Evolutionary conservation across 1,139 yeast genomes (phyloP).

Genomic region (Saccharomyces hybrid): DNA sequence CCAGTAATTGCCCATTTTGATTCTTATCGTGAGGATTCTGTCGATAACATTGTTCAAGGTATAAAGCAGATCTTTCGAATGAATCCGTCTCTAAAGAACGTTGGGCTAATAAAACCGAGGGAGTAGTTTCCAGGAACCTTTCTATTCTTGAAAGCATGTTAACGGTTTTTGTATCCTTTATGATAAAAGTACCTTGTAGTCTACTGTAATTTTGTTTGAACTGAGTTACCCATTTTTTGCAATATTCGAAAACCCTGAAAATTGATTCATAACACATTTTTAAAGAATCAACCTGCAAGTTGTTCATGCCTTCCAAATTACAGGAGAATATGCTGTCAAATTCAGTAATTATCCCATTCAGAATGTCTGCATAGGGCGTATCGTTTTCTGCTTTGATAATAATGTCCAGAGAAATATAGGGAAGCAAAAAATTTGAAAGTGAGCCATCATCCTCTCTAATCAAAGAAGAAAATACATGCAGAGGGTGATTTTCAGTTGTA

Average conservation of each 20-base stretch:
- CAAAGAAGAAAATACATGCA: conserved; percentile 57
- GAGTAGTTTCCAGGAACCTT: conserved; percentile 46
- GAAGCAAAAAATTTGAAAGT: conserved; percentile 65
- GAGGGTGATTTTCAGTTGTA: conserved; percentile 45
- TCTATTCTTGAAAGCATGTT: conserved; percentile 32
- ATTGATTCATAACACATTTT: conserved; percentile 64
- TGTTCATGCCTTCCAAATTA: conserved; percentile 41
- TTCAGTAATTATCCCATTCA: conserved; percentile 47
- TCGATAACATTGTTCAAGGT: conserved; percentile 70
- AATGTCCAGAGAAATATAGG: conserved; percentile 67
- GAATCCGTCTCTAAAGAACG: conserved; percentile 80
- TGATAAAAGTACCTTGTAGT: conserved; percentile 23
- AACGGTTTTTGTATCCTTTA: conserved; percentile 19
- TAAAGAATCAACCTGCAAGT: conserved; percentile 50
- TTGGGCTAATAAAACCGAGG: conserved; percentile 63
- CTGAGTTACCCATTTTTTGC: conserved; percentile 63
- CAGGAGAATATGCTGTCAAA: conserved; percentile 48
- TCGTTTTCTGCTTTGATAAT: conserved; percentile 36
- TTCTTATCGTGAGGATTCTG: conserved; percentile 32
- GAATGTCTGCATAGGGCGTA: conserved; percentile 40
- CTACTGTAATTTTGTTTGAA: conserved; percentile 24
- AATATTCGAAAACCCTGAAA: conserved; percentile 74
- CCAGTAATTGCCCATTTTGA: conserved; percentile 39
- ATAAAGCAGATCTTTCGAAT: conserved; percentile 82
- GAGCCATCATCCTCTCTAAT: conserved; percentile 67